phyloP scores from a whole-genome alignment of 495 filamentous ascomycete species.

The Neurospora tetrasperma region DNA sequence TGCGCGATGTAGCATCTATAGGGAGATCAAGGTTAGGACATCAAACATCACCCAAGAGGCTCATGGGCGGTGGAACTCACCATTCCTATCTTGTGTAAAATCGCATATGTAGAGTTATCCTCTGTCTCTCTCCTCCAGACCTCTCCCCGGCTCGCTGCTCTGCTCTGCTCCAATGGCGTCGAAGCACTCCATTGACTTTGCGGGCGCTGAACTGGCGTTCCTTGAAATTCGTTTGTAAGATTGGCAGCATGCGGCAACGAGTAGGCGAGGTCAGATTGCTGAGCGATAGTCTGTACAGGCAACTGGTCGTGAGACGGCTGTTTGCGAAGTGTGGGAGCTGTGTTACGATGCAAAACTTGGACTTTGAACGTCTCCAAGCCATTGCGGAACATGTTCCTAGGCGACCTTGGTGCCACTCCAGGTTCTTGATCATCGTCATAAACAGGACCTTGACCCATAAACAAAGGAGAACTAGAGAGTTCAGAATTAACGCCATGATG shows the following conservation, averaged over 20 bases:
- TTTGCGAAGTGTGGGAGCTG: not conserved
- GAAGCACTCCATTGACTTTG: not conserved
- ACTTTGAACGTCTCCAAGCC: not conserved
- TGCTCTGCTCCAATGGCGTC: not conserved
- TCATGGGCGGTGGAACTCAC: not conserved
- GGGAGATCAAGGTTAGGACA: not conserved
- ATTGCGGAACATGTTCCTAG: not conserved
- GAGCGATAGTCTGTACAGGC: not conserved
- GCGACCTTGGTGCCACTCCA: not conserved
- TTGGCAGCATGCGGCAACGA: not conserved
- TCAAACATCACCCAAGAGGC: not conserved
- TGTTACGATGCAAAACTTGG: not conserved
- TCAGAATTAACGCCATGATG: not conserved
- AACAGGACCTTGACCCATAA: not conserved
- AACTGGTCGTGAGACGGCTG: not conserved
- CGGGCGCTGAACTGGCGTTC: not conserved
- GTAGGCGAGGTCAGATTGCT: not conserved
- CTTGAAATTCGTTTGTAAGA: not conserved
- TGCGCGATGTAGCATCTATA: slow-evolving; percentile 10
- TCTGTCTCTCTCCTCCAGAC: slow-evolving; percentile 8
- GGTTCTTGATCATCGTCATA: not conserved
- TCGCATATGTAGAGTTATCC: slow-evolving; percentile 5
- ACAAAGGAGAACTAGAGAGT: not conserved
- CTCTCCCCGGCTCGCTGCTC: not conserved
- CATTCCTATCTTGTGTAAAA: slow-evolving; percentile 9